Percentiles rank a stretch among this genome's conserved stretches.
Conservation (phyloP, 805 yeast species). For the Saccharomyces kudriavzevii region DNA sequence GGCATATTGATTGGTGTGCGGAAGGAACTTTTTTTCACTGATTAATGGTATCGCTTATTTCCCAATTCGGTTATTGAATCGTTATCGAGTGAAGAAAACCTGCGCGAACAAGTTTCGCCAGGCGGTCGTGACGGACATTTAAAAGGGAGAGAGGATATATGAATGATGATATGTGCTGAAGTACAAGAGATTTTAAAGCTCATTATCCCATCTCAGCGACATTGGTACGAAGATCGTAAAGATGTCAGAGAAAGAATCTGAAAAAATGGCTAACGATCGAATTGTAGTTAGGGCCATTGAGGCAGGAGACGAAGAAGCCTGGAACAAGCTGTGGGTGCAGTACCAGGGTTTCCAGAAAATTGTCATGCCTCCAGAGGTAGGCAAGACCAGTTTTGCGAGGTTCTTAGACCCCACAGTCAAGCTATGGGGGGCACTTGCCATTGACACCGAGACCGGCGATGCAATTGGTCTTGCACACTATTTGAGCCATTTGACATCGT, state of each 20-base stretch:
- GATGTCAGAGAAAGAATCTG: neutral
- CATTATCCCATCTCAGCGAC: neutral
- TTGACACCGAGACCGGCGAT: slow-evolving; percentile 24
- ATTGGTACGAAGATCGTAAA: neutral
- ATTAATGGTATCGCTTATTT: neutral
- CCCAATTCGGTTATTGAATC: neutral
- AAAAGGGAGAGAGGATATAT: neutral
- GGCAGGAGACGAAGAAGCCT: slow-evolving; percentile 35
- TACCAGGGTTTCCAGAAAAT: slow-evolving; percentile 40
- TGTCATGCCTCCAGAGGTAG: slow-evolving; percentile 22
- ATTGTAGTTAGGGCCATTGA: slow-evolving; percentile 35
- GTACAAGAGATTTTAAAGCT: neutral
- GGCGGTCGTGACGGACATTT: neutral
- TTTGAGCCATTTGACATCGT: slow-evolving; percentile 42
- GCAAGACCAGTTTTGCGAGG: slow-evolving; percentile 38
- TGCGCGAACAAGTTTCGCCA: neutral
- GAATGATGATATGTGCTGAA: neutral
- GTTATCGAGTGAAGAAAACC: neutral
- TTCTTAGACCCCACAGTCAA: slow-evolving; percentile 39
- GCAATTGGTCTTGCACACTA: slow-evolving; percentile 45
- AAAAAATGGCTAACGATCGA: neutral
- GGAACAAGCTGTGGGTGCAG: slow-evolving; percentile 39
- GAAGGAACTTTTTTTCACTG: neutral
- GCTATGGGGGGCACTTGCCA: slow-evolving; percentile 43
- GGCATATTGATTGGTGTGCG: neutral